Conservation (phyloP, 768 basidiomycete genomes). For the Tylopilus vinaceipallidus region DNA sequence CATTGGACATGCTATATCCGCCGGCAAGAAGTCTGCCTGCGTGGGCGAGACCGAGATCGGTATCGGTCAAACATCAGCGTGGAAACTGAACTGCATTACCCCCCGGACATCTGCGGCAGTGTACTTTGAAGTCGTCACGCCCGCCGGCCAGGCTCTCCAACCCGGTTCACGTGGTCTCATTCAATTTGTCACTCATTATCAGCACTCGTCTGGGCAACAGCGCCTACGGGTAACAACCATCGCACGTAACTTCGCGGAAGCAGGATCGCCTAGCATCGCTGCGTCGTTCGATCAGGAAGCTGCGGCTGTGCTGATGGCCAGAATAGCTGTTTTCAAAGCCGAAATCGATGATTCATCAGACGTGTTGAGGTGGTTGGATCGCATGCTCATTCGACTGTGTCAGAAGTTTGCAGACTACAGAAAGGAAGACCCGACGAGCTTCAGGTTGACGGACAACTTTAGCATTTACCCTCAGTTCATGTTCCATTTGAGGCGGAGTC, state of each 20-base stretch:
- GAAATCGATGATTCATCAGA: constrained; percentile 98
- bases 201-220: constrained; percentile 94
- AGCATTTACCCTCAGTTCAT: constrained; percentile 99
- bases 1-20: constrained; percentile 96
- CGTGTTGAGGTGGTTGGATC: constrained; percentile 94
- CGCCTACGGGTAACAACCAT: constrained; percentile 97
- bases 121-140: constrained; percentile 98
- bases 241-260: constrained; percentile 95
- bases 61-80: constrained; percentile 96
- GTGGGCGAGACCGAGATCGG: constrained; percentile 99
- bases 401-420: constrained; percentile 99
- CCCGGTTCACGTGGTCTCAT: constrained; percentile 91
- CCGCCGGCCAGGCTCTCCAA: constrained; percentile 88
- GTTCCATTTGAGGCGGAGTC: constrained; percentile 97
- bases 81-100: constrained; percentile 92
- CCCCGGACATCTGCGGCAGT: constrained; percentile 87
- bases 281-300: constrained; percentile 98
- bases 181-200: constrained; percentile 98
- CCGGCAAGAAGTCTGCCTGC: constrained; percentile 93
- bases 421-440: constrained; percentile 95
- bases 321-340: constrained; percentile 98
- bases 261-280: constrained; percentile 91
- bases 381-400: constrained; percentile 97
- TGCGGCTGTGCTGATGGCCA: constrained; percentile 95
- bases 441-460: constrained; percentile 92